phyloP scores from a whole-genome alignment of 2,329 filamentous ascomycete genomes.

The Aspergillus tubingensis region DNA sequence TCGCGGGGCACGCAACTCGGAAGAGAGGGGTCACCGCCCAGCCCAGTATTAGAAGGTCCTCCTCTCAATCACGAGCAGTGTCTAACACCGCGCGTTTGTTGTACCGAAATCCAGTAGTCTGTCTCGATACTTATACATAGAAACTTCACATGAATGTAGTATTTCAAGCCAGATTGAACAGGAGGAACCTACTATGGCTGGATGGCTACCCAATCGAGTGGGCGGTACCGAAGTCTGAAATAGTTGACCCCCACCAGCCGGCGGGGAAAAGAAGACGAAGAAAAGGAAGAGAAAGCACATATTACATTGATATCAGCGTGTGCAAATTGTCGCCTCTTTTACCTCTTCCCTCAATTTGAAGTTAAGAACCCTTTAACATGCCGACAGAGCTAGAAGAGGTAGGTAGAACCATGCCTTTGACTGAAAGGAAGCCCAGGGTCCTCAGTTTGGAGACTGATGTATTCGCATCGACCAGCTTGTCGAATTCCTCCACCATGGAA shows the following conservation, averaged over 20 bases:
- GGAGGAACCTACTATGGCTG: no score
- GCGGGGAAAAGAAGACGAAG: not conserved
- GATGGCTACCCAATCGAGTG: not conserved
- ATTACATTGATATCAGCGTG: not conserved
- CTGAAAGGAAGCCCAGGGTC: not conserved
- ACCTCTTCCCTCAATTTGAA: not conserved
- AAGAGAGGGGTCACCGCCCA: no score
- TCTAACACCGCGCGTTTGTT: no score
- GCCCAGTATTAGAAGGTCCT: no score
- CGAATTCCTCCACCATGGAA: constrained; percentile 89
- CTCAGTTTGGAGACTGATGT: not conserved
- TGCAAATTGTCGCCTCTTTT: not conserved
- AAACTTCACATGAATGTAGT: no score
- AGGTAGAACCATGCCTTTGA: constrained; percentile 21
- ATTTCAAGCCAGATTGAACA: constrained; percentile 42
- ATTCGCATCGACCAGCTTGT: constrained; percentile 49
- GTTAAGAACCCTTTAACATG: constrained; percentile 52
- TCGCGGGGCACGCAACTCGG: no score
- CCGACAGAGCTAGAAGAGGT: constrained; percentile 77
- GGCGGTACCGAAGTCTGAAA: not conserved
- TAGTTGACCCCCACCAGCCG: not conserved
- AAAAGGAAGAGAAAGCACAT: not conserved
- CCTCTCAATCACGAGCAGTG: no score
- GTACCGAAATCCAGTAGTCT: no score
- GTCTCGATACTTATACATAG: no score